These are phyloP conservation scores for Terana coerulea DNA, from an alignment of 768 basidiomycete species.

Conservation along the genomic window DNA sequence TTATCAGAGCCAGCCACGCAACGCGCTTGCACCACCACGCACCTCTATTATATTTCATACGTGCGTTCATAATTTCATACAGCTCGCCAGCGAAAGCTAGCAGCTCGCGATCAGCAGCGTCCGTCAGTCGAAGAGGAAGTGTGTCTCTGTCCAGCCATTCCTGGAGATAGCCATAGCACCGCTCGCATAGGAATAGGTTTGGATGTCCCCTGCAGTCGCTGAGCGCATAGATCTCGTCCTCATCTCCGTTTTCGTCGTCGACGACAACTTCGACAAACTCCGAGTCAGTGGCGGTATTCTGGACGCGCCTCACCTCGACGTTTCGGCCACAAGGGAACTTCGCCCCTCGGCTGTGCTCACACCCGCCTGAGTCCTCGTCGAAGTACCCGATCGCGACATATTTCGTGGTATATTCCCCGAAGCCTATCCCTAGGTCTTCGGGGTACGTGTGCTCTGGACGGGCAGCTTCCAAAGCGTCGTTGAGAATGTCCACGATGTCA, in stretches of 20 bases:
- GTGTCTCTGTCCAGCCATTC: conserved; percentile 3
- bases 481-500: no score
- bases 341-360: background rate
- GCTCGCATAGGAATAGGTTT: conserved; percentile 1
- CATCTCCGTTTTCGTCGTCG: background rate
- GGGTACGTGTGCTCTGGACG: no score
- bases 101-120: background rate
- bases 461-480: no score
- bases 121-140: no score
- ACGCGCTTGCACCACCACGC: no score
- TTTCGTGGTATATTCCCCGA: background rate
- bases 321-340: background rate
- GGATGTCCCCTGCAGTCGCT: no score
- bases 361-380: background rate
- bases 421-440: no score
- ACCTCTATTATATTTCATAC: background rate
- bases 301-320: background rate
- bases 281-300: no score
- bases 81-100: conserved; percentile 1
- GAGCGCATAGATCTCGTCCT: background rate
- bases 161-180: background rate
- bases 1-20: background rate
- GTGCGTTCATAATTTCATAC: conserved; percentile 1
- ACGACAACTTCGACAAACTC: background rate
- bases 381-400: conserved; percentile 5